Percentiles rank a stretch among this genome's conserved stretches.
Conservation (phyloP, 2,329 filamentous ascomycete genomes). For the Geosmithia flava region DNA sequence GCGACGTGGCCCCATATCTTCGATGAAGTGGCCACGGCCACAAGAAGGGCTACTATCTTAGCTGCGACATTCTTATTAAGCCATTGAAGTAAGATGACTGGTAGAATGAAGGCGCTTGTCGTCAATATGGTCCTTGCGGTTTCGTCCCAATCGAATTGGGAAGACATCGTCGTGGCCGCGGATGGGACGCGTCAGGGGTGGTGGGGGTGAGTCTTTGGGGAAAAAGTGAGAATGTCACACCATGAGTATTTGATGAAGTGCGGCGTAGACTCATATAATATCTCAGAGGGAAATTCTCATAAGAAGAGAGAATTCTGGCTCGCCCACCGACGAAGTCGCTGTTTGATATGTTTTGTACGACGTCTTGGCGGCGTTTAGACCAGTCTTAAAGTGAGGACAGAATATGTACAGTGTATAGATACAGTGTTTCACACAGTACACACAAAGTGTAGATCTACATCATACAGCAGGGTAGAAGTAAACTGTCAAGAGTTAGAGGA, state of each 20-base stretch:
- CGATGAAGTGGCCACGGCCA: neutral
- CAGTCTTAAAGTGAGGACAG: too few relatives aligned
- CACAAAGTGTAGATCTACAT: too few relatives aligned
- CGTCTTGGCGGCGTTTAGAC: too few relatives aligned
- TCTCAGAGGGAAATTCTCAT: neutral
- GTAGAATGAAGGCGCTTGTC: neutral
- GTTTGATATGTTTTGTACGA: too few relatives aligned
- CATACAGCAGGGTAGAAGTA: too few relatives aligned
- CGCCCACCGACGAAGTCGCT: too few relatives aligned
- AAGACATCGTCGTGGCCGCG: neutral
- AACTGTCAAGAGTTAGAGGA: neutral
- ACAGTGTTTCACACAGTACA: too few relatives aligned
- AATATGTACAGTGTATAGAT: too few relatives aligned
- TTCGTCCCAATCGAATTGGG: neutral
- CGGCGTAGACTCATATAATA: neutral
- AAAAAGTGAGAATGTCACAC: neutral
- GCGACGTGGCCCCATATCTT: slow-evolving; percentile 3
- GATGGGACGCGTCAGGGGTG: neutral
- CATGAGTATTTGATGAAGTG: neutral
- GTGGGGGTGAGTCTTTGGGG: neutral
- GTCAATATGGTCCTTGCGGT: neutral
- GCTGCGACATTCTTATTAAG: neutral
- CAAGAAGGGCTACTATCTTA: neutral
- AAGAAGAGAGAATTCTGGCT: too few relatives aligned
- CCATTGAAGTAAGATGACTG: neutral